Evolutionary conservation across 768 basidiomycete species (phyloP), one percentile per base, ranked within the genome.

Genomic region (Macrolepiota dolichaula): DNA sequence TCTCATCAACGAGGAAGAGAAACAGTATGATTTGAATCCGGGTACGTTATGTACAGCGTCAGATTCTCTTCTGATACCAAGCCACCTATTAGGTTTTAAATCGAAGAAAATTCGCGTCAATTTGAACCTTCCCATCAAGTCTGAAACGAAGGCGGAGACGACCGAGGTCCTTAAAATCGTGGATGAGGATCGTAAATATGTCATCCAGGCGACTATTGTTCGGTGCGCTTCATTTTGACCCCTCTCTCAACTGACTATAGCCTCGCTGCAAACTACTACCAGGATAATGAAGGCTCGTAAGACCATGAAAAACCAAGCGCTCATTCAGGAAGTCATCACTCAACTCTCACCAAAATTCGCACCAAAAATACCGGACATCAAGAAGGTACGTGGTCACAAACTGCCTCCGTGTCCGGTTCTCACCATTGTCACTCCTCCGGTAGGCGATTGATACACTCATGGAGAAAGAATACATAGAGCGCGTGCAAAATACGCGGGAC

Each of bases 401-500:
- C 50, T 51, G 25, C 51, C 38, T 36, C 63, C 46, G 63, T 17
- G 25, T 11, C 53, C 29, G 17, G 25, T 24, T 62, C 35, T 25
- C 46, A 54, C 47, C 49, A 44, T 22, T 19, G 24, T 32, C n/a
- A 35, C 19, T 53, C 50, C 67, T 37, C n/a, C 7, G 29, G 29
- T 15, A 92, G 90, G 92, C 94, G 2, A 97, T 98, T 62, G 94
- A 97, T 69, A 87, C 87, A 12, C 77, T 98, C 22, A 79, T 98
- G 59, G 96, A 98, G 78, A 97, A 97, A 76, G 97, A 99, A 72
- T 99, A 98, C 72, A 91, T 99, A 65, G 96, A 98, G 73, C 88
- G 96, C 47, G 90, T 94, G 25, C 93, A 94, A 17, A 91, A 88
- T 24, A 87, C 89, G 29, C 86, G 89, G 71, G 94, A 96, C 76